These are phyloP conservation scores for Fusarium avenaceum DNA, from an alignment of 2,329 filamentous ascomycete species.

Conservation along the genomic window DNA sequence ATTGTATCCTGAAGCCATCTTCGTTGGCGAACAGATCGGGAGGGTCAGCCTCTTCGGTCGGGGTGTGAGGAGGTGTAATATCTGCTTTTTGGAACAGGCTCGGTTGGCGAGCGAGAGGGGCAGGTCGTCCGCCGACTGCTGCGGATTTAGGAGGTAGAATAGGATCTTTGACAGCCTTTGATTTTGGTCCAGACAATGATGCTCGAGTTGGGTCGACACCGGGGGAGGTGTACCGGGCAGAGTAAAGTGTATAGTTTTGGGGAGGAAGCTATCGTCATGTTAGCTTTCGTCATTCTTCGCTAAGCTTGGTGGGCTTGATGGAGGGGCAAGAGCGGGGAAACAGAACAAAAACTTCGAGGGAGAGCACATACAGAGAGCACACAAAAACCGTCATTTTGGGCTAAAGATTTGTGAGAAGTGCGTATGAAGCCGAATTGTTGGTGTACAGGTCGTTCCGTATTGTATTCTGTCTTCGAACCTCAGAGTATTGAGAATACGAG, in stretches of 20 bases:
- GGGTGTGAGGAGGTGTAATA: slow-evolving; percentile 69
- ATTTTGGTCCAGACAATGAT: slow-evolving; percentile 47
- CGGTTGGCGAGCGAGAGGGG: slow-evolving; percentile 57
- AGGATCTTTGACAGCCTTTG: slow-evolving; percentile 15
- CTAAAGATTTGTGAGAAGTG: slow-evolving; percentile 22
- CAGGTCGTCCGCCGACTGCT: slow-evolving; percentile 42
- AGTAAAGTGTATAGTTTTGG: slow-evolving; percentile 91
- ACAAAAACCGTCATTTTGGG: slow-evolving; percentile 59
- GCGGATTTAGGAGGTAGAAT: slow-evolving; percentile 8
- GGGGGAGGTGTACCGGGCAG: slow-evolving; percentile 68
- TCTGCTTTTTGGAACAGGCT: slow-evolving; percentile 67
- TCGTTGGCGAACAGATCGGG: slow-evolving; percentile 68
- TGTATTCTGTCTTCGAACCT: background rate
- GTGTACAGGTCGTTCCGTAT: slow-evolving; percentile 10
- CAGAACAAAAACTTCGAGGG: slow-evolving; percentile 3
- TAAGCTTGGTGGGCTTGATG: slow-evolving; percentile 23
- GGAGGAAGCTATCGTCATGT: slow-evolving; percentile 77
- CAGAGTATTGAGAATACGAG: slow-evolving; percentile 1
- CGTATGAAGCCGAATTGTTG: slow-evolving; percentile 23
- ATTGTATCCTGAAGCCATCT: slow-evolving; percentile 69
- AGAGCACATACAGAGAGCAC: slow-evolving; percentile 56
- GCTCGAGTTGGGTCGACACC: slow-evolving; percentile 51
- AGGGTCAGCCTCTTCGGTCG: slow-evolving; percentile 60
- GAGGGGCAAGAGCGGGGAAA: slow-evolving; percentile 35
- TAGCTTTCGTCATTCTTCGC: slow-evolving; percentile 27